Base-by-base conservation (phyloP, 768 basidiomycete genomes). In the Saitozyma podzolica region DNA sequence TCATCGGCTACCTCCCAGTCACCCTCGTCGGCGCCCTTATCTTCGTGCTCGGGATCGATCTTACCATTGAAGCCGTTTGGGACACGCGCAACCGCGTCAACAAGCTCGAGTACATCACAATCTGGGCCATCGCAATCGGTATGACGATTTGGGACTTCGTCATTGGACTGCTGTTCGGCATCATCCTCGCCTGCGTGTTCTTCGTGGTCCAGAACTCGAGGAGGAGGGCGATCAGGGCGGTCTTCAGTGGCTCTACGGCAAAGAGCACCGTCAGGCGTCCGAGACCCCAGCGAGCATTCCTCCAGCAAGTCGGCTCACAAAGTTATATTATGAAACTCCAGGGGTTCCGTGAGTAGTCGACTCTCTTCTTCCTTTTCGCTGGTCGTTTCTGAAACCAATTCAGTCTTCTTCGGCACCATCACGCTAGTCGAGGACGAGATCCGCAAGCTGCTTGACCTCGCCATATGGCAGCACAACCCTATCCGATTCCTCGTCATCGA, bases 181-280 rank as follows among this genome's bases (percentile, higher is more conserved):
- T 98, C 72, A 82, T 95, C 59, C 86, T 92, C 60, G 91, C 91
- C 71, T 96, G 92, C 88, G 78, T 97, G 79, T 96, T 95, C 82
- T 99, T 99, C 73, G 95, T 99, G n/a, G 84, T 98, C 2, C 91
- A 95, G 72, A 95, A 90, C 62, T 96, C 93, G 0, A 89, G 88
- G 69, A 80, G 91, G 14, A 81, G 85, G 50, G 91, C 92, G 66
- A 92, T 99, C 63, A 86, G 95, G 9, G 85, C 88, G 0, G 83
- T 92, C 43, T 87, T 90, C 76, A 88, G 88, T 2, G 94, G 94
- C 0, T 87, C 90, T 55, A 85, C 87, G 0, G 88, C 89, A 0
- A 86, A 92, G 77, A 96, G 93, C 2, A 91, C 93, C 0, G 95
- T 98, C 4, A 87, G 95, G 9, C 83, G 95, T 19, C 95, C 94